Base-by-base conservation (phyloP, 371 early-diverging fungal genomes). In the Catenaria anguillulae region DNA sequence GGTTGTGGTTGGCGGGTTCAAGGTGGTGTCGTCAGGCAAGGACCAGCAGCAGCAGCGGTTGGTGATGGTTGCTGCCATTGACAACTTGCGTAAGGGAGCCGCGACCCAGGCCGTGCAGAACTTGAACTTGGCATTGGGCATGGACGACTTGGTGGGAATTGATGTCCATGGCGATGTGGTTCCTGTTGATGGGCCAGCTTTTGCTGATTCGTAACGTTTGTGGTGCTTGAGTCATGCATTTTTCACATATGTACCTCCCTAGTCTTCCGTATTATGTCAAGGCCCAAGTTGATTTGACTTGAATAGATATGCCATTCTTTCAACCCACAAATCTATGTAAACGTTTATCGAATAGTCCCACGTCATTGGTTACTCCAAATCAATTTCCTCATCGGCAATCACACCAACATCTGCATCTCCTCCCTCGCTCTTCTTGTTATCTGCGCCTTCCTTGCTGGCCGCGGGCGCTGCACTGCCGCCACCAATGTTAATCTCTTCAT, bases 41-140 rank as follows among this genome's bases (percentile, higher is more conserved):
- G 97, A 95, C 70, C 34, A 52, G 17, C 80, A 76, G 5, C 87
- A 82, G n/a, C 80, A 83, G 69, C 77, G 94, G 37, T 92, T 82
- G 4, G 92, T 93, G 2, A 72, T 95, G n/a, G 83, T 88, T 19
- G 84, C 88, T 12, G 93, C 93, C n/a, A 85, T 95, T 50, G 95
- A 95, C 70, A 95, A 95, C 63, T 67, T 95, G 67, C 78, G 93
- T 63, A 97, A 97, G 82, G 97, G 95, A 12, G 94, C 94, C 33
- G 94, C 94, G 21, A 95, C 94, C 33, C 97, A 97, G 75, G 92
- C 93, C 15, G 68, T 94, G 46, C 97, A 95, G 81, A 58, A 58
- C 43, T 4, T 58, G 17, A 58, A 58, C 43, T 21, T 58, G 29
- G 52, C 52, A 31, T 31, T 50, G 15, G 52, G 52, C 15, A 24